Percentiles rank a stretch among this genome's conserved stretches.
These are phyloP conservation scores for Chrysoporthe austroafricana DNA, from an alignment of 2,329 filamentous ascomycete species.

Conservation along the genomic window DNA sequence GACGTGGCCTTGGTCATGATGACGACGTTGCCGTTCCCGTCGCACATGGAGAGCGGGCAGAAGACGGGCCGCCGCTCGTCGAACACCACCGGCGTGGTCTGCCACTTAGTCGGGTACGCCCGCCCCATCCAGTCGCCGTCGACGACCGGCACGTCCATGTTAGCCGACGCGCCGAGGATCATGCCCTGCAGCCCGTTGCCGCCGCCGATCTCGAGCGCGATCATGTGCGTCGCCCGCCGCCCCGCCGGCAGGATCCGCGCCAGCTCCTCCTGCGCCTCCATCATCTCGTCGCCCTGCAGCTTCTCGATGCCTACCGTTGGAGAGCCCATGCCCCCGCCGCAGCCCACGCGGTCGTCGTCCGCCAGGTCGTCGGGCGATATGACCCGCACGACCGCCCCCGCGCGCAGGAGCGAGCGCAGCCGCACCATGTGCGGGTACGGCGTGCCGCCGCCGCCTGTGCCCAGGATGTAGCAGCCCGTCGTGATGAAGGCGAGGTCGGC, in stretches of 20 bases:
- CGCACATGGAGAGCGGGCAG: slow-evolving; percentile 51
- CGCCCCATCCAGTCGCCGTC: slow-evolving; percentile 56
- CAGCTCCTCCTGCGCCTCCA: slow-evolving; percentile 55
- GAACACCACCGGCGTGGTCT: slow-evolving; percentile 58
- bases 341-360: slow-evolving; percentile 56
- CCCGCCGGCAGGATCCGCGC: slow-evolving; percentile 50
- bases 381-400: slow-evolving; percentile 54
- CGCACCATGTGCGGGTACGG: slow-evolving; percentile 57
- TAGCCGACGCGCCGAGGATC: slow-evolving; percentile 56
- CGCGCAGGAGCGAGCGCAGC: slow-evolving; percentile 53
- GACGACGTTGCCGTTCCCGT: slow-evolving; percentile 56
- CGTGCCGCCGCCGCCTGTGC: slow-evolving; percentile 64
- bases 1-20: slow-evolving; percentile 53
- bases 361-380: slow-evolving; percentile 54
- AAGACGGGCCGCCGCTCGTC: slow-evolving; percentile 51
- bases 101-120: slow-evolving; percentile 59
- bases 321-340: slow-evolving; percentile 61
- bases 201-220: slow-evolving; percentile 69
- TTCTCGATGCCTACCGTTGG: slow-evolving; percentile 66
- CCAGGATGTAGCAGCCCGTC: slow-evolving; percentile 64
- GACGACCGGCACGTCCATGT: slow-evolving; percentile 55
- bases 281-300: slow-evolving; percentile 59
- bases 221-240: slow-evolving; percentile 56
- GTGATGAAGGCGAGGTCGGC: slow-evolving; percentile 61
- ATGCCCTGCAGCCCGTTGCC: slow-evolving; percentile 65